phyloP scores from a whole-genome alignment of 2,329 filamentous ascomycete species.

The Colletotrichum lindemuthianum region DNA sequence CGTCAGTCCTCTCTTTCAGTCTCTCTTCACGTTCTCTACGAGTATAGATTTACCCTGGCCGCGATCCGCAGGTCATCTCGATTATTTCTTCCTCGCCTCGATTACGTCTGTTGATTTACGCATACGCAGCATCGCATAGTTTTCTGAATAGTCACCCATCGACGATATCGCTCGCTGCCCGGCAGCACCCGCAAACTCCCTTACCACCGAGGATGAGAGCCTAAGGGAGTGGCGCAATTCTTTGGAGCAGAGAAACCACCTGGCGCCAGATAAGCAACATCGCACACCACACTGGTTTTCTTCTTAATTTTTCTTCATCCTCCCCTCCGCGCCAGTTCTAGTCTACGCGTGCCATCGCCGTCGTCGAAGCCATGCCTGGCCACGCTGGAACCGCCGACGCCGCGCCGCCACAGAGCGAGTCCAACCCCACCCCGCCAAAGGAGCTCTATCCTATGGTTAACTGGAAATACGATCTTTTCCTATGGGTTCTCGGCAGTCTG shows the following conservation, averaged over 20 bases:
- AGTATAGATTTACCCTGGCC: too few species aligned
- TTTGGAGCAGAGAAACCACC: constrained; percentile 8
- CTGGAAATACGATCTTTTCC: constrained; percentile 80
- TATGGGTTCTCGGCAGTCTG: constrained; percentile 82
- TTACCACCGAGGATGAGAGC: constrained; percentile 31
- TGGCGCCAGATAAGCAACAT: neutral
- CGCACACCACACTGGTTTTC: constrained; percentile 14
- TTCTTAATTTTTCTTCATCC: neutral
- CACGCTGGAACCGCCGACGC: constrained; percentile 33
- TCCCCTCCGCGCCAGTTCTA: neutral
- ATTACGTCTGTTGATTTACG: too few species aligned
- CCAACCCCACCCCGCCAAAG: constrained; percentile 49
- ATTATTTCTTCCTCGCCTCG: constrained; percentile 1
- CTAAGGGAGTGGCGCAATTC: constrained; percentile 34
- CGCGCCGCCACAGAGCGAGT: constrained; percentile 40
- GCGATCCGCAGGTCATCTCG: neutral
- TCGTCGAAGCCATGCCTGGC: constrained; percentile 23
- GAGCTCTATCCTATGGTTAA: constrained; percentile 76
- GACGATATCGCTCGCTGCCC: neutral
- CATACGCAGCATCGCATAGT: too few species aligned
- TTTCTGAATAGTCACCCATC: too few species aligned
- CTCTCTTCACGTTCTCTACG: too few species aligned
- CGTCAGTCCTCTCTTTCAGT: constrained; percentile 1
- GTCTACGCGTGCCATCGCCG: neutral
- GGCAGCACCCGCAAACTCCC: constrained; percentile 23